Evolutionary conservation across 768 basidiomycete genomes (phyloP), one percentile per base, ranked within the genome.

Genomic region (Leucosporidium creatinivorum): DNA sequence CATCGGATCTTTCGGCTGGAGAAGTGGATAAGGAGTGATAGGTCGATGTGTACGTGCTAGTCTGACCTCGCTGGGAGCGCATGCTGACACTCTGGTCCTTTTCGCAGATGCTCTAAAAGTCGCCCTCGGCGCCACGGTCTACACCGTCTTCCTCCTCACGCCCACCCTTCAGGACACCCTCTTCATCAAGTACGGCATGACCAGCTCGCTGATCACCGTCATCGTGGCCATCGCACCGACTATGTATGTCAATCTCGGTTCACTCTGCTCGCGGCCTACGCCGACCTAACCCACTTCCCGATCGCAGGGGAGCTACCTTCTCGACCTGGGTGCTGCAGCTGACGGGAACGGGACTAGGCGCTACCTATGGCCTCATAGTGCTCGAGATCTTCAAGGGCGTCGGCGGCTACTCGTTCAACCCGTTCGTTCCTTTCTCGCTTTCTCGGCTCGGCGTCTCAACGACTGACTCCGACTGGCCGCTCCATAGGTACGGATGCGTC

Each of bases 371-470:
- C 12, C 33, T 73, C 6, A 56, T 73, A 31, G 50, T 65, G 1
- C 64, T 73, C 33, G 68, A 73, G 54, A 69, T 73, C 58, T 73
- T 73, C 55, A 10, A 68, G 17, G 28, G 65, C 44, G 66, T 67
- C 28, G 72, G 72, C 7, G 72, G 72, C 13, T 69, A 69, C 31
- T 5, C 5, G 4, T 73, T 62, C 63, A 73, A 73, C 26, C 72
- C 72, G 63, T 72, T 1, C 26, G 68, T 64, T 5, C 33, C 7
- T 13, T 15, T 26, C 21, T 9, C 17, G 6, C n/a, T 30, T 25
- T 54, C 8, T 13, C 26, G 3, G 44, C 25, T 33, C 48, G 25
- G n/a, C 23, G 36, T 15, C 21, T 26, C 26, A 18, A 18, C n/a
- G 2, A 2, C n/a, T 58, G 36, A 39, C n/a, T n/a, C n/a, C n/a